Conservation (phyloP, 2,329 filamentous ascomycete species). For the Claviceps spartinae region DNA sequence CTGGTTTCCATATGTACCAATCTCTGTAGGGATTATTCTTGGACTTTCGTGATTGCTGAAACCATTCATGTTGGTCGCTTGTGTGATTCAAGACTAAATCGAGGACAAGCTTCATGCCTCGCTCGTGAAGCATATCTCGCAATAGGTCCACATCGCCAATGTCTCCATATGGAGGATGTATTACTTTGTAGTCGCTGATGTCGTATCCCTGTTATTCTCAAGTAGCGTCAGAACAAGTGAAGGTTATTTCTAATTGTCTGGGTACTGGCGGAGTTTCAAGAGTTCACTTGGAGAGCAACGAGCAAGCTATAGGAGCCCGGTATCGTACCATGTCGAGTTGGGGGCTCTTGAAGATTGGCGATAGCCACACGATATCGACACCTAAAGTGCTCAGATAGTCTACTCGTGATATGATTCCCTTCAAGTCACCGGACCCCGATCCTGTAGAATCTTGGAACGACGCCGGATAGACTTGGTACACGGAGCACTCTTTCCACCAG, state of each 20-base stretch:
- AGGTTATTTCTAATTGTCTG: not conserved
- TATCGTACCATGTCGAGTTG: constrained; percentile 46
- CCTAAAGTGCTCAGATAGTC: constrained; percentile 43
- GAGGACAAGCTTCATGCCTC: constrained; percentile 56
- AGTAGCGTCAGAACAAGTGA: not conserved
- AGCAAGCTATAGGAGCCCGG: not conserved
- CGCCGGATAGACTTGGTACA: constrained; percentile 51
- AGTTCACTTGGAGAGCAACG: not conserved
- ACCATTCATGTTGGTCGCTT: constrained; percentile 42
- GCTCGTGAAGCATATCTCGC: constrained; percentile 44
- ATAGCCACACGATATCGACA: constrained; percentile 44
- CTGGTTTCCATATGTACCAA: constrained; percentile 54
- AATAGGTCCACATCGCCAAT: constrained; percentile 52
- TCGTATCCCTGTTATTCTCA: constrained; percentile 44
- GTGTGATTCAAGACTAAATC: constrained; percentile 68
- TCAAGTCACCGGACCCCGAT: constrained; percentile 42
- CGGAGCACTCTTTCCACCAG: constrained; percentile 48
- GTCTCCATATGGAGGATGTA: constrained; percentile 54
- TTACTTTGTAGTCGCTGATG: constrained; percentile 52
- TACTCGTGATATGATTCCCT: constrained; percentile 41
- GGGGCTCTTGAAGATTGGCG: constrained; percentile 35
- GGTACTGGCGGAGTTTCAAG: not conserved
- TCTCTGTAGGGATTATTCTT: constrained; percentile 41
- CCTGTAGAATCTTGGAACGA: constrained; percentile 46
- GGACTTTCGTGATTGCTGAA: constrained; percentile 38